A percentile compares a stretch with the other conserved stretches of the same genome.
phyloP scores from a whole-genome alignment of 208 protist species.

The Acanthamoeba triangularis region DNA sequence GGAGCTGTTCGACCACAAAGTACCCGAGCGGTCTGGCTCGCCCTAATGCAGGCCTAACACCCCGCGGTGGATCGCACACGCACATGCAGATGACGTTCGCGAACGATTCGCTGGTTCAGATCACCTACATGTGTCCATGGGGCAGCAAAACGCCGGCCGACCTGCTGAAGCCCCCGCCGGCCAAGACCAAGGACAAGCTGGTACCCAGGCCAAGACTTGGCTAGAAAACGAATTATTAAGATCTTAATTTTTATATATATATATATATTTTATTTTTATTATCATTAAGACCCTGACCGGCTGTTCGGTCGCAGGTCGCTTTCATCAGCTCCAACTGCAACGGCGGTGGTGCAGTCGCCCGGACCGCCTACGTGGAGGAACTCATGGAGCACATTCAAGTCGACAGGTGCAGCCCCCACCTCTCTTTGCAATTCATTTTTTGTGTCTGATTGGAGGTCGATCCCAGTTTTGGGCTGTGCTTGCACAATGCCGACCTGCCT shows the following conservation, averaged over 20 bases:
- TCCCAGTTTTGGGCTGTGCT: constrained; percentile 51
- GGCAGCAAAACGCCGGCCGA: neutral
- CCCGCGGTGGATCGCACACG: neutral
- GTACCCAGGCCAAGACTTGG: too few species aligned
- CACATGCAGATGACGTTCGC: constrained; percentile 23
- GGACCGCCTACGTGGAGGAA: constrained; percentile 67
- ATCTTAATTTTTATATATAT: too few species aligned
- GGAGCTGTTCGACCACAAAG: constrained; percentile 67
- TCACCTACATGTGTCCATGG: constrained; percentile 66
- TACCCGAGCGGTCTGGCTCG: neutral
- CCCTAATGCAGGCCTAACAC: neutral
- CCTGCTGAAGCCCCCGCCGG: constrained; percentile 23
- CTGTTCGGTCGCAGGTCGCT: constrained; percentile 4
- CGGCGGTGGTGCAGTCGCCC: neutral
- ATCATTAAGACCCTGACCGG: neutral
- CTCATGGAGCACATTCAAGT: constrained; percentile 69
- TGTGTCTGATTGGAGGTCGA: neutral
- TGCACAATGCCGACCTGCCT: constrained; percentile 23
- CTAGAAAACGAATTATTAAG: too few species aligned
- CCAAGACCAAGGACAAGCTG: constrained; percentile 14
- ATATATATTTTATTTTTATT: too few species aligned
- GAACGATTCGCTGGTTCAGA: constrained; percentile 16
- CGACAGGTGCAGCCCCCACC: constrained; percentile 30
- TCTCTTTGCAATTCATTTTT: neutral
- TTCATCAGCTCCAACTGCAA: constrained; percentile 48